Evolutionary conservation across 2,329 filamentous ascomycete genomes (phyloP).

Genomic region (Aphanoascus verrucosus): DNA sequence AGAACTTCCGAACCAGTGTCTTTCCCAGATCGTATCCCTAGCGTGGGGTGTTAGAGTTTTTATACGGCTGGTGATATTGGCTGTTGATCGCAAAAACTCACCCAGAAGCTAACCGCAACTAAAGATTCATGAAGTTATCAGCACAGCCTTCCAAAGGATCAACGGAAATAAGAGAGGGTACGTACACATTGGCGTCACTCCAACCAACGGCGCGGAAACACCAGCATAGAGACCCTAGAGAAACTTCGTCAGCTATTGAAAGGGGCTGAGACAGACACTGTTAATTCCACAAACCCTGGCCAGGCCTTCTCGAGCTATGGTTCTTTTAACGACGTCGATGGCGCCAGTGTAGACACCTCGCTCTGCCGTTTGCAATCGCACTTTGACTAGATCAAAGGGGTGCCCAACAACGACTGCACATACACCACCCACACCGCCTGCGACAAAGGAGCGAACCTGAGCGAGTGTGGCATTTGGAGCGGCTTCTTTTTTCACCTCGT

Average conservation of each 20-base stretch:
- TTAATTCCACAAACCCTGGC: constrained; percentile 39
- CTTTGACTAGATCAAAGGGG: constrained; percentile 96
- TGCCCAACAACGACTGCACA: constrained; percentile 92
- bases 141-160: not conserved
- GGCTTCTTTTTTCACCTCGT: constrained; percentile 22
- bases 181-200: constrained; percentile 98
- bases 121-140: not conserved
- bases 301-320: constrained; percentile 75
- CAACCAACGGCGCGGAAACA: constrained; percentile 85
- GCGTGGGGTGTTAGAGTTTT: constrained; percentile 35
- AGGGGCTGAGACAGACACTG: not conserved
- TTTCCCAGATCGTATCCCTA: constrained; percentile 95
- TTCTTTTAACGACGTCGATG: constrained; percentile 83
- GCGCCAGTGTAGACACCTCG: constrained; percentile 83
- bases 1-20: constrained; percentile 61
- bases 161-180: constrained; percentile 20
- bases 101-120: constrained; percentile 60
- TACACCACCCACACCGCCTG: constrained; percentile 84
- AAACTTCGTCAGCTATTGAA: not conserved
- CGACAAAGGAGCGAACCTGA: constrained; percentile 68
- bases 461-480: constrained; percentile 43
- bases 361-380: constrained; percentile 91
- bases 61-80: not conserved
- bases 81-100: constrained; percentile 22
- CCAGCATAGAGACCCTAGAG: constrained; percentile 82